Conservation (phyloP, 2,329 filamentous ascomycete genomes). For the Sporothrix euskadiensis region DNA sequence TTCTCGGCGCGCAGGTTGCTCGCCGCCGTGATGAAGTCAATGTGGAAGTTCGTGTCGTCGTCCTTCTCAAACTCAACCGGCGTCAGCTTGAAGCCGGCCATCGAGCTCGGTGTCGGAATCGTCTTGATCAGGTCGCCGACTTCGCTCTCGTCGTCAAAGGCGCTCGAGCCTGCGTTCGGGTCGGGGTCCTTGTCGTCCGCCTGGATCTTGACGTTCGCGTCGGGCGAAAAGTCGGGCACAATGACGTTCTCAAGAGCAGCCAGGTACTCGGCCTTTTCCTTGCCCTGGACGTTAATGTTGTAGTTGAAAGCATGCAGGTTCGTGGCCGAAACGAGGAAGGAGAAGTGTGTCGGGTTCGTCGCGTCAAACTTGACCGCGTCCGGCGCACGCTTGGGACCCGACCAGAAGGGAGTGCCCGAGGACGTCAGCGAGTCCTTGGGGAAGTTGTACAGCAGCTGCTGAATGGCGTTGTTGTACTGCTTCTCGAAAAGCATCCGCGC, state of each 20-base stretch:
- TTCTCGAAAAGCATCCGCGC: conserved; percentile 91
- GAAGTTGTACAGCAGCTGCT: conserved; percentile 95
- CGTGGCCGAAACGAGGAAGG: conserved; percentile 83
- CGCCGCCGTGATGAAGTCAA: conserved; percentile 97
- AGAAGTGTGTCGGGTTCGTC: conserved; percentile 80
- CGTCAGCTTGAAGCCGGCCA: conserved; percentile 84
- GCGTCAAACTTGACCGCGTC: conserved; percentile 87
- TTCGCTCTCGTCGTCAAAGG: conserved; percentile 73
- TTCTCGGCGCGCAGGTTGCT: conserved; percentile 97
- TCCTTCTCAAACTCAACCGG: conserved; percentile 98
- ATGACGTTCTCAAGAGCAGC: conserved; percentile 89
- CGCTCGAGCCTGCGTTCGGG: conserved; percentile 65
- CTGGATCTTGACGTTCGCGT: conserved; percentile 91
- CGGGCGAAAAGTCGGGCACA: conserved; percentile 90
- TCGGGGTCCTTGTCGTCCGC: conserved; percentile 94
- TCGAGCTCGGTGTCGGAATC: conserved; percentile 74
- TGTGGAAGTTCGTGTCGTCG: conserved; percentile 96
- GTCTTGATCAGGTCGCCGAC: conserved; percentile 69
- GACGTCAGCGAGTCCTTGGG: conserved; percentile 90
- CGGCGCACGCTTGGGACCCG: conserved; percentile 93
- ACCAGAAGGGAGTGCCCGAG: conserved; percentile 92
- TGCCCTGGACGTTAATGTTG: conserved; percentile 81
- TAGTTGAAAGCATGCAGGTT: conserved; percentile 98
- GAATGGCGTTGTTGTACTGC: conserved; percentile 95
- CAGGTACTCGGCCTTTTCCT: conserved; percentile 69